A percentile compares a stretch with the other conserved stretches of the same genome.
Conservation (phyloP, 2,329 filamentous ascomycete species). For the Plenodomus biglobosus region DNA sequence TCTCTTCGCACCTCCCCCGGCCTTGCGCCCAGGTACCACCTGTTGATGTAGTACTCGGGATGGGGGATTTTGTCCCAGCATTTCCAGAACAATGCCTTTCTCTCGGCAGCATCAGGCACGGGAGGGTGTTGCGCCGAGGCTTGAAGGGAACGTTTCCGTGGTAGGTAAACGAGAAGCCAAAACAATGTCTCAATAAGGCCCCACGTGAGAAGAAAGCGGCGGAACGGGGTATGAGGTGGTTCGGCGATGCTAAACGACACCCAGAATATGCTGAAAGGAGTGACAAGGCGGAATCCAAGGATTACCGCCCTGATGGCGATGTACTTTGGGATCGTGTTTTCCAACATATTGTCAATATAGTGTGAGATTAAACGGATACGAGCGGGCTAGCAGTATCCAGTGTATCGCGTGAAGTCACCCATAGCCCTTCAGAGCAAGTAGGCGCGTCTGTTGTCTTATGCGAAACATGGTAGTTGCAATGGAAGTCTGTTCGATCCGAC, state of each 20-base stretch:
- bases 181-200: conserved; percentile 57
- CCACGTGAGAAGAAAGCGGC: conserved; percentile 48
- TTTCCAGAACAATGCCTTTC: conserved; percentile 59
- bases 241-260: conserved; percentile 43
- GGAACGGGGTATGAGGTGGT: conserved; percentile 28
- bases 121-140: conserved; percentile 55
- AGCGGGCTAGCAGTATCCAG: background rate
- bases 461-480: background rate
- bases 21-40: conserved; percentile 67
- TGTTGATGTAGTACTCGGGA: conserved; percentile 58
- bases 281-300: conserved; percentile 52
- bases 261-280: conserved; percentile 54
- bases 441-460: background rate
- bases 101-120: conserved; percentile 49
- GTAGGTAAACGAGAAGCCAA: conserved; percentile 57
- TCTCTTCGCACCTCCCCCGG: conserved; percentile 62
- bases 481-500: background rate
- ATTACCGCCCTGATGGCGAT: conserved; percentile 54
- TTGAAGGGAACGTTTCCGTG: conserved; percentile 56
- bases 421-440: background rate
- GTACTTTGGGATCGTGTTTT: conserved; percentile 43
- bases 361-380: background rate
- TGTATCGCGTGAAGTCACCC: background rate
- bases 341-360: conserved; percentile 40
- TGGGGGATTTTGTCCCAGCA: conserved; percentile 60